A percentile compares a stretch with the other conserved stretches of the same genome.
Evolutionary conservation across 495 filamentous ascomycete genomes (phyloP).

Genomic region (Lophiotrema nucula): DNA sequence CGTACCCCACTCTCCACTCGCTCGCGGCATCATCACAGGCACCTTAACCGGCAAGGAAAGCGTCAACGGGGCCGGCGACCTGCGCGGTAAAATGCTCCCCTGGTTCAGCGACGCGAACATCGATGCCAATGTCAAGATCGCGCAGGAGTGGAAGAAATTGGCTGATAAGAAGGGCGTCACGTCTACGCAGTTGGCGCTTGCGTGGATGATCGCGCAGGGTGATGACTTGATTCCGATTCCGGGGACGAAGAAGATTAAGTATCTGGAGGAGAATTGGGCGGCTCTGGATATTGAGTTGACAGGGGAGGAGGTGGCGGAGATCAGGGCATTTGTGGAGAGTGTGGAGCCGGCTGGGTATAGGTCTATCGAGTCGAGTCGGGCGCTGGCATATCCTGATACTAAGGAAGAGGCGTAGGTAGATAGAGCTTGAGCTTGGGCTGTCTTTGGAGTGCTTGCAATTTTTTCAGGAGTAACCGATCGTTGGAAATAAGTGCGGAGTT

Average conservation of each 20-base stretch:
- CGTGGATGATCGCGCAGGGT: constrained; percentile 61
- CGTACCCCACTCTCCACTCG: constrained; percentile 63
- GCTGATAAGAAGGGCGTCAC: constrained; percentile 52
- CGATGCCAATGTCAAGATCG: constrained; percentile 50
- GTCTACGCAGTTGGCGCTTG: constrained; percentile 52
- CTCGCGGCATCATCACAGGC: constrained; percentile 58
- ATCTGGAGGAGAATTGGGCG: constrained; percentile 41
- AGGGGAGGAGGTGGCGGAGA: constrained; percentile 40
- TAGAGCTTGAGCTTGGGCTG: too few relatives aligned
- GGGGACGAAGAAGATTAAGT: constrained; percentile 40
- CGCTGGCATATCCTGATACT: constrained; percentile 32
- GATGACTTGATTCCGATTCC: constrained; percentile 63
- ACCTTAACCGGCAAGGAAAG: constrained; percentile 43
- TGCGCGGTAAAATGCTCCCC: constrained; percentile 44
- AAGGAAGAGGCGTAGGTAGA: too few relatives aligned
- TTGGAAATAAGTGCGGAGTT: too few relatives aligned
- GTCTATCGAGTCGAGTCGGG: constrained; percentile 25
- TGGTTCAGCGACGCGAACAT: constrained; percentile 54
- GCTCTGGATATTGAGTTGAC: constrained; percentile 34
- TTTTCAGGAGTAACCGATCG: too few relatives aligned
- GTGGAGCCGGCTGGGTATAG: constrained; percentile 31
- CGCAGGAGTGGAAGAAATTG: constrained; percentile 45
- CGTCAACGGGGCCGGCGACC: constrained; percentile 47
- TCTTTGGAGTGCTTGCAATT: too few relatives aligned
- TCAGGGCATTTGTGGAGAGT: constrained; percentile 36